Conservation (phyloP, 148 eudicot genomes). For the Euryodendron excelsum region DNA sequence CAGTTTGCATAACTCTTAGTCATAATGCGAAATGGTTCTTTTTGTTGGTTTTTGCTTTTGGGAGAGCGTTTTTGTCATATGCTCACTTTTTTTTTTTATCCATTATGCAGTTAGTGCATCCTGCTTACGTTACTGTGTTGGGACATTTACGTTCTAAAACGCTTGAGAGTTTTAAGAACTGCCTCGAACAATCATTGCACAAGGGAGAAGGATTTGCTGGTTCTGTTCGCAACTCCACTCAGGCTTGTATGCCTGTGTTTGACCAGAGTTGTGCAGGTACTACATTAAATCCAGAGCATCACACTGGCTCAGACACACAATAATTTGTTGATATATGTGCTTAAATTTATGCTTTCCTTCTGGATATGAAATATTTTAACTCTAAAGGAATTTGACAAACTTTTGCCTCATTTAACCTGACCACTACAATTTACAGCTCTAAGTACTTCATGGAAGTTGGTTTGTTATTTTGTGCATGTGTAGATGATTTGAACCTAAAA, state of each 20-base stretch:
- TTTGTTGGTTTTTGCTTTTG: background rate
- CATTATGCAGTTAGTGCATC: slow-evolving; percentile 42
- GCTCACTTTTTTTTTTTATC: slow-evolving; percentile 8
- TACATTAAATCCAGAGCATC: background rate
- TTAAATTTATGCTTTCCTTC: background rate
- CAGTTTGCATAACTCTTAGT: background rate
- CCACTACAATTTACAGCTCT: background rate
- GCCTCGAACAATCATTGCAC: slow-evolving; percentile 26
- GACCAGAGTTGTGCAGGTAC: slow-evolving; percentile 34
- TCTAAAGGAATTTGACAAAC: background rate
- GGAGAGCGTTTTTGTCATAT: background rate
- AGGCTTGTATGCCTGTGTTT: slow-evolving; percentile 27
- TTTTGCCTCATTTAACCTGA: background rate
- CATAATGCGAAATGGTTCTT: background rate
- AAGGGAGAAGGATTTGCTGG: slow-evolving; percentile 49
- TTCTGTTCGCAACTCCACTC: slow-evolving; percentile 29
- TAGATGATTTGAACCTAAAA: background rate
- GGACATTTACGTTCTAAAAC: slow-evolving; percentile 35
- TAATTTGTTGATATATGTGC: background rate
- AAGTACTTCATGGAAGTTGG: background rate
- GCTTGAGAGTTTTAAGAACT: slow-evolving; percentile 32
- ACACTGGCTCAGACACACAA: background rate
- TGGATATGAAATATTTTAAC: background rate
- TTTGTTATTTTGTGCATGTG: background rate
- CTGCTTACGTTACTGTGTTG: slow-evolving; percentile 34